These are phyloP conservation scores for Fusarium irregulare DNA, from an alignment of 2,329 filamentous ascomycete species.

Conservation along the genomic window DNA sequence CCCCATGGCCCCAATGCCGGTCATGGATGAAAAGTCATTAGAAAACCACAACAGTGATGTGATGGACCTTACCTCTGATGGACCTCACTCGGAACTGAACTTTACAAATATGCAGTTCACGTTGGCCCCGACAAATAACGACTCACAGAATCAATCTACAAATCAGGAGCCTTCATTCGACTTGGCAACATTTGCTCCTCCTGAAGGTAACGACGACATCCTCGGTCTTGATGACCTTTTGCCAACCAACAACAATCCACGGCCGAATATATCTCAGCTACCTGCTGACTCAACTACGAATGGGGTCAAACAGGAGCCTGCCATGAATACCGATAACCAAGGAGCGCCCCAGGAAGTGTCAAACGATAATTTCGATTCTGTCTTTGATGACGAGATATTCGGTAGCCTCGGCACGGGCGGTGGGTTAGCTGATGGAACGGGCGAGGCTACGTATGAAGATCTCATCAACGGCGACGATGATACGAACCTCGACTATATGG, in stretches of 20 bases:
- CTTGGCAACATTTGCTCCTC: conserved; percentile 56
- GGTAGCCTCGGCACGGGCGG: conserved; percentile 53
- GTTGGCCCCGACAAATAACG: conserved; percentile 57
- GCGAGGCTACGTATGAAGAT: conserved; percentile 61
- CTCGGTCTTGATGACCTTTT: conserved; percentile 49
- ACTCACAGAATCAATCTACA: conserved; percentile 41
- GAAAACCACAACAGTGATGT: conserved; percentile 37
- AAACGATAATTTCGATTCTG: conserved; percentile 45
- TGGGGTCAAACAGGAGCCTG: conserved; percentile 23
- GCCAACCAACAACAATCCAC: conserved; percentile 39
- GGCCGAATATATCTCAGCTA: conserved; percentile 19
- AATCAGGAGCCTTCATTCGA: conserved; percentile 58
- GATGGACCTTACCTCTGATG: conserved; percentile 33
- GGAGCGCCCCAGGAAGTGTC: conserved; percentile 20
- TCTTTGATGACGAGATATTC: conserved; percentile 58
- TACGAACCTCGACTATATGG: conserved; percentile 53
- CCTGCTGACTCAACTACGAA: conserved; percentile 23
- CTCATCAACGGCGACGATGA: conserved; percentile 57
- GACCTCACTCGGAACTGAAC: conserved; percentile 54
- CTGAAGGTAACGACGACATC: conserved; percentile 48
- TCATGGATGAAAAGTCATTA: conserved; percentile 43
- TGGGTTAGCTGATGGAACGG: conserved; percentile 49
- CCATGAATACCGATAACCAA: conserved; percentile 14
- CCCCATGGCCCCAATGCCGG: conserved; percentile 45
- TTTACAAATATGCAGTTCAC: conserved; percentile 70